Conservation (phyloP, 164 flowering plant species). For the Berberis thunbergii region DNA sequence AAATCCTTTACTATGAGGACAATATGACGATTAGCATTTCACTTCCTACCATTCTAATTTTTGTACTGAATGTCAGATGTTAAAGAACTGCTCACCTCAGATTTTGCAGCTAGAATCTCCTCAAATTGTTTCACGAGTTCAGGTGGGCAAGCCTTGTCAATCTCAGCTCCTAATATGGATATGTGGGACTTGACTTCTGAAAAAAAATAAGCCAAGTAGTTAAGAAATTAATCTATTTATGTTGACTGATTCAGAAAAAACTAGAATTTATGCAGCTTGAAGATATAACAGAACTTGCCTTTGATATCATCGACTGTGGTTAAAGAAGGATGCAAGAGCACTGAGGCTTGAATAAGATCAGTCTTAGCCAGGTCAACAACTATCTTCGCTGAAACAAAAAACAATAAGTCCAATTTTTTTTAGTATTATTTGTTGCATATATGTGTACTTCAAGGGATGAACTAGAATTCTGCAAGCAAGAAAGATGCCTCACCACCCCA, state of each 20-base stretch:
- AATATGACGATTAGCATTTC: too few species aligned
- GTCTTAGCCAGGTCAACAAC: conserved; percentile 47
- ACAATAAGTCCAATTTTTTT: too few species aligned
- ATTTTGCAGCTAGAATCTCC: conserved; percentile 40
- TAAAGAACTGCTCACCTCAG: conserved; percentile 35
- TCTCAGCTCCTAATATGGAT: conserved; percentile 68
- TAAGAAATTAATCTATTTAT: background rate
- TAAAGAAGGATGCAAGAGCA: conserved; percentile 58
- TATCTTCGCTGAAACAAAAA: conserved; percentile 42
- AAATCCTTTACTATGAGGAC: too few species aligned
- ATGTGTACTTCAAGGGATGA: too few species aligned
- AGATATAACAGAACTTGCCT: conserved; percentile 20
- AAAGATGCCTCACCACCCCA: conserved; percentile 52
- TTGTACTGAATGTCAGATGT: too few species aligned
- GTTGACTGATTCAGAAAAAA: background rate
- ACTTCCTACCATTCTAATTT: too few species aligned
- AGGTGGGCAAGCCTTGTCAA: conserved; percentile 58
- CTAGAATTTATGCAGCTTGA: background rate
- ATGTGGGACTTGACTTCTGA: conserved; percentile 59
- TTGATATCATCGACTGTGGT: conserved; percentile 58
- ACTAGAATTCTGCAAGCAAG: too few species aligned
- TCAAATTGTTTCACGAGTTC: conserved; percentile 61
- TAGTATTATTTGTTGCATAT: too few species aligned
- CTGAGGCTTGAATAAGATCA: conserved; percentile 49
- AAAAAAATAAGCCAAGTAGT: background rate